Evolutionary conservation across 2,329 filamentous ascomycete genomes (phyloP).

Genomic region (Westerdykella aurantiaca): DNA sequence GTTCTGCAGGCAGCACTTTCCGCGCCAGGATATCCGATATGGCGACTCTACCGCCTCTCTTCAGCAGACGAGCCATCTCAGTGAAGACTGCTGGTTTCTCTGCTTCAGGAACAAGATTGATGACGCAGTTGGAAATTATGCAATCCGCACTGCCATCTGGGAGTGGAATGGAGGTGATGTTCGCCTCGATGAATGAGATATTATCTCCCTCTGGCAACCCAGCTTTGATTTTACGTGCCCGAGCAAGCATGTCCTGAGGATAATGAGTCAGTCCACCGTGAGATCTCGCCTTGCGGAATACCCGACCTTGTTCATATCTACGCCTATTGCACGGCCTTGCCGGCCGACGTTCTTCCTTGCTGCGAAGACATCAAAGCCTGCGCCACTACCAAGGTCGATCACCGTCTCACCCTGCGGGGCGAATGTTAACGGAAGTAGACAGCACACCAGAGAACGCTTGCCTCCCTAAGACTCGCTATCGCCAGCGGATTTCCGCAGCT

Average conservation of each 20-base stretch:
- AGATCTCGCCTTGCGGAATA: too few species aligned
- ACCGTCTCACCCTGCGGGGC: slow-evolving; percentile 46
- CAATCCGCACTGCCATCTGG: slow-evolving; percentile 44
- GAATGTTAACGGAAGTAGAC: not conserved
- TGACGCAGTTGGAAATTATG: slow-evolving; percentile 57
- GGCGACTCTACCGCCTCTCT: slow-evolving; percentile 52
- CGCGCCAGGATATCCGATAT: slow-evolving; percentile 55
- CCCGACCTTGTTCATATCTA: slow-evolving; percentile 55
- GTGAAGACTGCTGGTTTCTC: slow-evolving; percentile 39
- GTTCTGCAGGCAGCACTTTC: slow-evolving; percentile 42
- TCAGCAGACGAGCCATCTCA: slow-evolving; percentile 55
- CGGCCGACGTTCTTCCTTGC: slow-evolving; percentile 46
- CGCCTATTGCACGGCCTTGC: slow-evolving; percentile 48
- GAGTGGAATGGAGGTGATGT: slow-evolving; percentile 49
- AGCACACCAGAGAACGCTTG: not conserved
- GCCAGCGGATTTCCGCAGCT: slow-evolving; percentile 52
- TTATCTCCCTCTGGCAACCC: slow-evolving; percentile 39
- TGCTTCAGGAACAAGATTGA: slow-evolving; percentile 20
- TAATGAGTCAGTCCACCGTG: slow-evolving; percentile 1
- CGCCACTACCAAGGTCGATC: slow-evolving; percentile 53
- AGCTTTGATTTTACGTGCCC: slow-evolving; percentile 43
- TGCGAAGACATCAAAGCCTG: slow-evolving; percentile 52
- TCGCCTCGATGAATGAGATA: slow-evolving; percentile 47
- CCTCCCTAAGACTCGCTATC: slow-evolving; percentile 43
- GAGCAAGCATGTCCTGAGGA: slow-evolving; percentile 50